Evolutionary conservation across 2,329 filamentous ascomycete genomes (phyloP).

Genomic region (Basipetospora chlamydospora): DNA sequence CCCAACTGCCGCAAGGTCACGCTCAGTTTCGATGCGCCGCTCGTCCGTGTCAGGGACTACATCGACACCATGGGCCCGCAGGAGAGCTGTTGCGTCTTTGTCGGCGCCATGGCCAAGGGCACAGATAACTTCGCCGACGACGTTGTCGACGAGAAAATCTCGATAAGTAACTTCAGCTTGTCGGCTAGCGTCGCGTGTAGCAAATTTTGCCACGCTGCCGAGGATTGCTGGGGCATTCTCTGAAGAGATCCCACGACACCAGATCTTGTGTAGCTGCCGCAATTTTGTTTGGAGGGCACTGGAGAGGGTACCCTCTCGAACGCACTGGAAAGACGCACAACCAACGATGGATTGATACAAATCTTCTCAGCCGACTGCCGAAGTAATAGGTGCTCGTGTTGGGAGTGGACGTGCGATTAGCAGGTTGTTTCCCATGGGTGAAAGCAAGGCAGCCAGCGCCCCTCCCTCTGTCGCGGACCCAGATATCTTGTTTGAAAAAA

Average conservation of each 20-base stretch:
- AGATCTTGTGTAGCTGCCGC: neutral
- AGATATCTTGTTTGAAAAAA: too few relatives aligned
- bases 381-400: too few relatives aligned
- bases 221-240: conserved; percentile 90
- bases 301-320: too few relatives aligned
- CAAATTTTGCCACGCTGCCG: conserved; percentile 97
- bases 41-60: conserved; percentile 81
- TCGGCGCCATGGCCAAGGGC: conserved; percentile 97
- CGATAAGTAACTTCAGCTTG: conserved; percentile 95
- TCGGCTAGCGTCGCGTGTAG: conserved; percentile 97
- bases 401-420: too few relatives aligned
- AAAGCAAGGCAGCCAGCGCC: too few relatives aligned
- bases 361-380: too few relatives aligned
- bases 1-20: conserved; percentile 97
- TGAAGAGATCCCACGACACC: too few relatives aligned
- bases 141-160: conserved; percentile 92
- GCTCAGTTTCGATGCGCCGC: conserved; percentile 79
- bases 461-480: too few relatives aligned
- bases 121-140: conserved; percentile 88
- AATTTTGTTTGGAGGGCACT: too few relatives aligned
- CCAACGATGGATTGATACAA: too few relatives aligned
- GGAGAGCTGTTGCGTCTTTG: conserved; percentile 94
- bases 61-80: conserved; percentile 62
- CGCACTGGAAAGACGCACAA: too few relatives aligned
- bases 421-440: too few relatives aligned